These are phyloP conservation scores for Arthrobotrys sphaeroides DNA, from an alignment of 2,329 filamentous ascomycete genomes.

Conservation along the genomic window DNA sequence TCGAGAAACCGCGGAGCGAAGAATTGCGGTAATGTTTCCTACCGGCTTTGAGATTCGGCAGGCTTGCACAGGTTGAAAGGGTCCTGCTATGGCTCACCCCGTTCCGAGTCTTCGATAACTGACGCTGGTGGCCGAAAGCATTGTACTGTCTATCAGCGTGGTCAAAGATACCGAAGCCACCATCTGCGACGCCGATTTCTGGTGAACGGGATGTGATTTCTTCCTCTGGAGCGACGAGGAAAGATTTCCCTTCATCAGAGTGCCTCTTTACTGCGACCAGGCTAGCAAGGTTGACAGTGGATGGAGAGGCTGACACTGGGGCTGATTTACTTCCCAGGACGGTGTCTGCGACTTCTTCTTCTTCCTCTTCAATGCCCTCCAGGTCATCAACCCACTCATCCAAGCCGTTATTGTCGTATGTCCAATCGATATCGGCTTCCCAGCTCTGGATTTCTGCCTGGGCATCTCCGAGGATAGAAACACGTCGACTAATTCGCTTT, in stretches of 20 bases:
- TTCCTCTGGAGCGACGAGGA: conserved; percentile 27
- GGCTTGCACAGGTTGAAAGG: conserved; percentile 44
- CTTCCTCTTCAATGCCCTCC: conserved; percentile 50
- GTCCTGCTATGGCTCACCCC: conserved; percentile 22
- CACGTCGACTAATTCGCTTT: conserved; percentile 24
- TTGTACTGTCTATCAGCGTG: conserved; percentile 45
- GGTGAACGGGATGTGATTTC: not conserved
- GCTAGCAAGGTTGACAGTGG: conserved; percentile 40
- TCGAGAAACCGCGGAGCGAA: conserved; percentile 36
- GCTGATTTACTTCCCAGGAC: conserved; percentile 40
- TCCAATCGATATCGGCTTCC: conserved; percentile 52
- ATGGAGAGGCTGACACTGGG: conserved; percentile 49
- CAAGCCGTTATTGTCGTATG: conserved; percentile 42
- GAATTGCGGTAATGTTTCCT: conserved; percentile 49
- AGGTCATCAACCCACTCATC: conserved; percentile 52
- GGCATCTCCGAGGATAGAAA: conserved; percentile 25
- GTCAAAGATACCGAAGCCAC: conserved; percentile 49
- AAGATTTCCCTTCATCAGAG: conserved; percentile 32
- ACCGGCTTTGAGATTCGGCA: conserved; percentile 46
- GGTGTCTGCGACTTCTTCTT: conserved; percentile 8
- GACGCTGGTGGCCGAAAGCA: conserved; percentile 43
- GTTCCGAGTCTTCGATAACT: conserved; percentile 47
- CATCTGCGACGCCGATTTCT: conserved; percentile 49
- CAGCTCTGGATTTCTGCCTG: conserved; percentile 39
- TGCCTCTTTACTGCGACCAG: conserved; percentile 22